Evolutionary conservation across 208 protist genomes (phyloP).

Genomic region (Crithidia expoeki): DNA sequence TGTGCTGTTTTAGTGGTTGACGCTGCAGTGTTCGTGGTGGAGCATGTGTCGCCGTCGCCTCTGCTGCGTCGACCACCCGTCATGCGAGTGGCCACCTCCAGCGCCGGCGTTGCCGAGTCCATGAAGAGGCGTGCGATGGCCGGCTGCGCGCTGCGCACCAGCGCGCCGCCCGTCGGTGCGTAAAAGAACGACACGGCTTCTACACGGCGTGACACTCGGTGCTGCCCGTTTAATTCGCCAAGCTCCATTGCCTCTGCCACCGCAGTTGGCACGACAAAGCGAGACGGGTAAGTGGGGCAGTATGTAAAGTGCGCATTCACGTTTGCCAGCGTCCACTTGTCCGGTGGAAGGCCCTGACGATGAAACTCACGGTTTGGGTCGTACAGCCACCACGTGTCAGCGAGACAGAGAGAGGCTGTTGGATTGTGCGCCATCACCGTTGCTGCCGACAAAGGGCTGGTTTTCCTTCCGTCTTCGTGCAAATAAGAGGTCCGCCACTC

Average conservation of each 20-base stretch:
- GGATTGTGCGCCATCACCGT: no score
- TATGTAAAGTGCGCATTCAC: constrained; percentile 42
- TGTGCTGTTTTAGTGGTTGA: neutral
- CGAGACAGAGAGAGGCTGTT: constrained; percentile 9
- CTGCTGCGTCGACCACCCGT: constrained; percentile 12
- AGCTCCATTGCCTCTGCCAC: constrained; percentile 27
- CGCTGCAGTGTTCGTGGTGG: neutral
- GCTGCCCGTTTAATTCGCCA: constrained; percentile 22
- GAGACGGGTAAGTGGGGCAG: constrained; percentile 55
- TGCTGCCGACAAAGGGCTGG: no score
- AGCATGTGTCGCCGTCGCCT: neutral
- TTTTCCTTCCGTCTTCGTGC: no score
- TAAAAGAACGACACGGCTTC: constrained; percentile 79
- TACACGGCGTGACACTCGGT: constrained; percentile 64
- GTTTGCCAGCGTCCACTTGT: constrained; percentile 39
- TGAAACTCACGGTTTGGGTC: constrained; percentile 39
- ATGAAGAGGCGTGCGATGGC: constrained; percentile 30
- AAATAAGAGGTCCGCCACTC: no score
- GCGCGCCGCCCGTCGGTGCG: constrained; percentile 36
- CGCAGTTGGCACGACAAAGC: constrained; percentile 49
- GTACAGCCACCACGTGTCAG: constrained; percentile 62
- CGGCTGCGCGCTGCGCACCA: constrained; percentile 81
- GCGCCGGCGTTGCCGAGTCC: constrained; percentile 14
- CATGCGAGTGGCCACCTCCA: constrained; percentile 16
- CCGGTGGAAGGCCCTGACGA: constrained; percentile 37